Evolutionary conservation across 768 basidiomycete genomes (phyloP).

Genomic region (Lentinula sp.): DNA sequence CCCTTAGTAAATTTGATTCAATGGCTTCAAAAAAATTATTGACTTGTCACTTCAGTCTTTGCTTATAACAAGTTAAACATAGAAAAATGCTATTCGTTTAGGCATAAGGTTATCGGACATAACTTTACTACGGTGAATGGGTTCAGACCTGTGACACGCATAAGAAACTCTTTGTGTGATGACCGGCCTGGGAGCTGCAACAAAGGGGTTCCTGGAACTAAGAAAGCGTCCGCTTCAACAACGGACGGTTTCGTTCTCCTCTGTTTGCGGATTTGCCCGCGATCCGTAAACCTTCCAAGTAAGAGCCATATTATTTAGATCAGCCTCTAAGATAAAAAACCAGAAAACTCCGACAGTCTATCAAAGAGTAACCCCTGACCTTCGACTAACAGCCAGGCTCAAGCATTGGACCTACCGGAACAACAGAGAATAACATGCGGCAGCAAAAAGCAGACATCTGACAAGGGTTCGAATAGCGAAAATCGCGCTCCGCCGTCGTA

Average conservation of each 20-base stretch:
- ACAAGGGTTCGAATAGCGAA: slow-evolving; percentile 1
- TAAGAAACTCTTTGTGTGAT: background rate
- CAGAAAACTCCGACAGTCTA: background rate
- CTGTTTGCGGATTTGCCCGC: background rate
- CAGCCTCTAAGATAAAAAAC: background rate
- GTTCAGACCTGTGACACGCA: background rate
- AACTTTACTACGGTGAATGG: background rate
- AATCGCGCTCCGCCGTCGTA: slow-evolving; percentile 1
- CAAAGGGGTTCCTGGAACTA: background rate
- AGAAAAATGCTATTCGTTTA: background rate
- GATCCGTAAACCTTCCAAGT: background rate
- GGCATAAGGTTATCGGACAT: background rate
- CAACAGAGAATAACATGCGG: background rate
- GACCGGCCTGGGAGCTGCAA: background rate
- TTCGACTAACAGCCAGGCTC: background rate
- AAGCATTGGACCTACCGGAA: background rate
- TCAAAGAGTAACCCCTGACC: background rate
- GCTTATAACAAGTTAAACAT: background rate
- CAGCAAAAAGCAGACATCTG: background rate
- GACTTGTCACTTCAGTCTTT: background rate
- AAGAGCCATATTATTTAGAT: background rate
- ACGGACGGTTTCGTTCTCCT: background rate
- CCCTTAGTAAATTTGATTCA: background rate
- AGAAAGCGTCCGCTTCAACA: background rate
- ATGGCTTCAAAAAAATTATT: background rate